Evolutionary conservation across 108 stramenopile genomes (phyloP).

Genomic region (Halocafeteria seosinensis): DNA sequence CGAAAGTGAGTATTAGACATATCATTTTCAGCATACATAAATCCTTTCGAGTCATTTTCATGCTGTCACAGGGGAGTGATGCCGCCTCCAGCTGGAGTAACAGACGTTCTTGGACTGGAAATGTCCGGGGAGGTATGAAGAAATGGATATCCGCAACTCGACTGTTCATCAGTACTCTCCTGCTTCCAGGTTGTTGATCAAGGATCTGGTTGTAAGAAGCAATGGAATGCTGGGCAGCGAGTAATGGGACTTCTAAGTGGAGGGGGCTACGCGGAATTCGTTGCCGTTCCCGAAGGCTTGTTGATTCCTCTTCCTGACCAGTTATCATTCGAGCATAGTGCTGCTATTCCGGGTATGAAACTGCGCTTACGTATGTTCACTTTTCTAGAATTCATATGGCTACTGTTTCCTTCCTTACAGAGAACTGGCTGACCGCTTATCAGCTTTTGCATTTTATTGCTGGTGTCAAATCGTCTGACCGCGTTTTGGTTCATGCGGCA

Average conservation of each 20-base stretch:
- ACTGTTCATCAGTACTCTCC: neutral
- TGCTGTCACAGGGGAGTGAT: no score
- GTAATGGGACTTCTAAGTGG: neutral
- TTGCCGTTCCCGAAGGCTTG: neutral
- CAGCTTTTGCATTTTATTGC: neutral
- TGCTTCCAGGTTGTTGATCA: neutral
- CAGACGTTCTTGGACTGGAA: slow-evolving; percentile 11
- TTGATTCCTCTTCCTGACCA: neutral
- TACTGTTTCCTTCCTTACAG: neutral
- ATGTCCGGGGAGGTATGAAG: neutral
- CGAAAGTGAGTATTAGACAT: no score
- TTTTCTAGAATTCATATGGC: neutral
- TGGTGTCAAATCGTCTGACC: neutral
- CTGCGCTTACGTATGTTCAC: no score
- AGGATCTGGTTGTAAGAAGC: neutral
- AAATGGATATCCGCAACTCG: neutral
- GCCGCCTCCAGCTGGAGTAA: slow-evolving; percentile 4
- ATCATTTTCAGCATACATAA: no score
- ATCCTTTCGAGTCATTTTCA: no score
- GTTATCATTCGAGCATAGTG: neutral
- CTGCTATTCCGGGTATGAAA: no score
- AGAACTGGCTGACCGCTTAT: neutral
- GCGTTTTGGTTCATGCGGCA: neutral
- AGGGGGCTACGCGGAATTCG: neutral
- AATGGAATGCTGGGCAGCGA: no score